phyloP scores from a whole-genome alignment of 225 moss, liverwort and hornwort genomes.

The Marchantia polymorpha region DNA sequence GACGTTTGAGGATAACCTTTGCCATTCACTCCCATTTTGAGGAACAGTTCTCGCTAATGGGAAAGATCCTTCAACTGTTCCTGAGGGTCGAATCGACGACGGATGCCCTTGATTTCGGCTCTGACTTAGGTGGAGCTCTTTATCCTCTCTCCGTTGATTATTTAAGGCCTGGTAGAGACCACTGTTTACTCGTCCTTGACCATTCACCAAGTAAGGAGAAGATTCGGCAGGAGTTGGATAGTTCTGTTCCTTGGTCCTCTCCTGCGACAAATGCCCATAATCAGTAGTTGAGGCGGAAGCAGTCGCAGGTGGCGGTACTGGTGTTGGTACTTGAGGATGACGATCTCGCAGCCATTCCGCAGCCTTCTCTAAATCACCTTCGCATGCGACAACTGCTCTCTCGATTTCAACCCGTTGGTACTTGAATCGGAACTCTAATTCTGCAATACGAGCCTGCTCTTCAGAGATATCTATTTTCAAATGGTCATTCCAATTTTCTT shows the following conservation, averaged over 20 bases:
- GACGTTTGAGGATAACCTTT: slow-evolving; percentile 22
- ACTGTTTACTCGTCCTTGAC: slow-evolving; percentile 27
- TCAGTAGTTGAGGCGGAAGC: background rate
- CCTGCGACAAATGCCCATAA: slow-evolving; percentile 20
- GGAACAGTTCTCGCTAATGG: slow-evolving; percentile 20
- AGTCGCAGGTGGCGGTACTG: slow-evolving; percentile 4
- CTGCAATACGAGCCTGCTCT: slow-evolving; percentile 49
- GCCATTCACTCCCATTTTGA: slow-evolving; percentile 33
- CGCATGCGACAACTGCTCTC: slow-evolving; percentile 45
- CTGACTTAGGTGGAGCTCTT: slow-evolving; percentile 21
- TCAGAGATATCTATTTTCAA: slow-evolving; percentile 51
- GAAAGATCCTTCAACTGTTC: slow-evolving; percentile 29
- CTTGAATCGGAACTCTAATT: slow-evolving; percentile 46
- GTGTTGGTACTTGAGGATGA: slow-evolving; percentile 29
- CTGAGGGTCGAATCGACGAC: slow-evolving; percentile 21
- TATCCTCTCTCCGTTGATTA: slow-evolving; percentile 39
- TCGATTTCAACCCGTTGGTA: slow-evolving; percentile 49
- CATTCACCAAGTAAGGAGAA: slow-evolving; percentile 34
- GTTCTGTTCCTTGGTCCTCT: slow-evolving; percentile 26
- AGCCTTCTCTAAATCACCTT: slow-evolving; percentile 52
- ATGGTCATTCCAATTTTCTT: slow-evolving; percentile 43
- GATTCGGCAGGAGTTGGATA: slow-evolving; percentile 23
- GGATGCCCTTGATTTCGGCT: slow-evolving; percentile 32
- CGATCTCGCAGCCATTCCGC: slow-evolving; percentile 46
- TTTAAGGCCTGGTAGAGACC: slow-evolving; percentile 36